Conservation (phyloP, 148 eudicot genomes). For the Dianthus caryophyllus region DNA sequence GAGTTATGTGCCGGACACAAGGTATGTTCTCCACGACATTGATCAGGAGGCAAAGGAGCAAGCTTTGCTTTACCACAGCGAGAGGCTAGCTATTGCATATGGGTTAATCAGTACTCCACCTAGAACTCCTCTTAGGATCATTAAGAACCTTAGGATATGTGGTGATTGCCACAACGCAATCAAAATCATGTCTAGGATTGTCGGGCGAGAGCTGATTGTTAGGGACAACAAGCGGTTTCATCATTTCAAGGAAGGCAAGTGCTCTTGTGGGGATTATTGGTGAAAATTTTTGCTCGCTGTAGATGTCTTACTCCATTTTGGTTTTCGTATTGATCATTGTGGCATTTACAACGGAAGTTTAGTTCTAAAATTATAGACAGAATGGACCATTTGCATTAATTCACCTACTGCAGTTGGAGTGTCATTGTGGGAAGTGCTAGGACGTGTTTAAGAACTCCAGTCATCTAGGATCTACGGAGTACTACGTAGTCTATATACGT, state of each 20-base stretch:
- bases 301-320: neutral
- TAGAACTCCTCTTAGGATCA: slow-evolving; percentile 60
- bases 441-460: neutral
- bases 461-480: neutral
- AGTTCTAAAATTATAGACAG: neutral
- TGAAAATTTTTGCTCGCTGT: slow-evolving; percentile 21
- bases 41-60: slow-evolving; percentile 89
- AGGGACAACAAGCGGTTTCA: slow-evolving; percentile 72
- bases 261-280: slow-evolving; percentile 76
- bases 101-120: slow-evolving; percentile 73
- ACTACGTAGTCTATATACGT: no score
- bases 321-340: neutral
- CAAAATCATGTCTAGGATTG: slow-evolving; percentile 69
- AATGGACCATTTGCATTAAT: neutral
- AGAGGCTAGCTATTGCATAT: slow-evolving; percentile 72
- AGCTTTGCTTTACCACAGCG: slow-evolving; percentile 67
- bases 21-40: slow-evolving; percentile 76
- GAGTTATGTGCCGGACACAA: slow-evolving; percentile 52
- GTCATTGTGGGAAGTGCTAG: neutral
- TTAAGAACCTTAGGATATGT: slow-evolving; percentile 66
- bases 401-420: neutral
- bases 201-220: slow-evolving; percentile 60
- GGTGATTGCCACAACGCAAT: slow-evolving; percentile 78
- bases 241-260: slow-evolving; percentile 75
- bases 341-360: neutral